These are phyloP conservation scores for Asterochloris sp. DNA, from an alignment of 139 green algal genomes.

Conservation along the genomic window DNA sequence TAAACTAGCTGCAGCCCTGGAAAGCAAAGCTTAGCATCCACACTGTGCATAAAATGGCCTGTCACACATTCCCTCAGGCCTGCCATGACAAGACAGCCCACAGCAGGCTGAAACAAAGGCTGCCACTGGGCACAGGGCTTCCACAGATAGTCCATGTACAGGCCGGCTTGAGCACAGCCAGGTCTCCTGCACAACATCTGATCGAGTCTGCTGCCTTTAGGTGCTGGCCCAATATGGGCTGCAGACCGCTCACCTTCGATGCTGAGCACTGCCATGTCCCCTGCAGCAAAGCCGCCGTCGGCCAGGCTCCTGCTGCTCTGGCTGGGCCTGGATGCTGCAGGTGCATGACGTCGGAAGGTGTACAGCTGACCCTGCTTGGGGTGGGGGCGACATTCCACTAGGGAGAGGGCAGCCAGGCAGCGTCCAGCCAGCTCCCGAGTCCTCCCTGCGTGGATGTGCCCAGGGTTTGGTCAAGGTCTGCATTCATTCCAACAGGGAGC, in stretches of 20 bases:
- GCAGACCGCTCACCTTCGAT: slow-evolving; percentile 49
- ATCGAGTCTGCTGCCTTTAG: too few relatives aligned
- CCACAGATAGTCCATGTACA: too few relatives aligned
- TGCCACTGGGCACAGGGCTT: too few relatives aligned
- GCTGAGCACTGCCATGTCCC: slow-evolving; percentile 64
- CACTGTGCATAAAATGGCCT: too few relatives aligned
- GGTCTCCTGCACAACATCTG: too few relatives aligned
- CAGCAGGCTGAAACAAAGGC: too few relatives aligned
- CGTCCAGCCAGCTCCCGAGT: slow-evolving; percentile 53
- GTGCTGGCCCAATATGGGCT: too few relatives aligned
- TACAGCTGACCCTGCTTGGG: slow-evolving; percentile 5
- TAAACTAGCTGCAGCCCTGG: too few relatives aligned
- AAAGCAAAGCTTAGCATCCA: too few relatives aligned
- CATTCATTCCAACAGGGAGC: neutral
- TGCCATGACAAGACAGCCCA: too few relatives aligned
- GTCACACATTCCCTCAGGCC: too few relatives aligned
- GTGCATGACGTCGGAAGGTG: neutral
- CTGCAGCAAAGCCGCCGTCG: slow-evolving; percentile 31
- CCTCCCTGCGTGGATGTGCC: slow-evolving; percentile 19
- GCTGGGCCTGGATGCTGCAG: neutral
- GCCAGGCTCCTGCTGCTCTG: slow-evolving; percentile 8
- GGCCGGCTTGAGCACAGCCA: too few relatives aligned
- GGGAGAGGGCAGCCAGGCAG: slow-evolving; percentile 45
- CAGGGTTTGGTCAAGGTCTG: neutral
- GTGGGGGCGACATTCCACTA: neutral